phyloP scores from a whole-genome alignment of 2,329 filamentous ascomycete genomes.

The Paecilomyces dactylethromorphus region DNA sequence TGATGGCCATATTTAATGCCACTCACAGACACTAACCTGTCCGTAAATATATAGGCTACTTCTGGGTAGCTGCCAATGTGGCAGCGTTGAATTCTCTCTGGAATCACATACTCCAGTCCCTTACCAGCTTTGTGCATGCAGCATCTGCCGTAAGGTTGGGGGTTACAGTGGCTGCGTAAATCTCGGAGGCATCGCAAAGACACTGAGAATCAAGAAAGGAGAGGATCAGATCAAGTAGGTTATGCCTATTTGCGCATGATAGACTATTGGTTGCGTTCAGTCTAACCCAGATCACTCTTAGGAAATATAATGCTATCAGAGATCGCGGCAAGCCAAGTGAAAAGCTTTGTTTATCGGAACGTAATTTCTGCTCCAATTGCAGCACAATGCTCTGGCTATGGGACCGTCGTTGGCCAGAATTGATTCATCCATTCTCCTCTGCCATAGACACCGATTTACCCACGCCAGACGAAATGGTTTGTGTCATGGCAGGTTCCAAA shows the following conservation, averaged over 20 bases:
- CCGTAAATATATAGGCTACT: slow-evolving; percentile 30
- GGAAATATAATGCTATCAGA: slow-evolving; percentile 41
- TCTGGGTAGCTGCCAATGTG: slow-evolving; percentile 45
- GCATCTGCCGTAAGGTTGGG: slow-evolving; percentile 44
- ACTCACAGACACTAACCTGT: neutral
- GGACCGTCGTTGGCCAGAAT: slow-evolving; percentile 41
- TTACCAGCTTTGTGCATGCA: slow-evolving; percentile 44
- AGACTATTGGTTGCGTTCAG: neutral
- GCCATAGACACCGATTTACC: slow-evolving; percentile 44
- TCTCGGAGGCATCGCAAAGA: slow-evolving; percentile 38
- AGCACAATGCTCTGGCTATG: slow-evolving; percentile 43
- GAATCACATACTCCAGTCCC: slow-evolving; percentile 42
- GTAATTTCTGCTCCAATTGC: slow-evolving; percentile 43
- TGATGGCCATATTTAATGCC: neutral
- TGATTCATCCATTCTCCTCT: slow-evolving; percentile 45
- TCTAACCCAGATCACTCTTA: slow-evolving; percentile 9
- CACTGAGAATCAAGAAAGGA: slow-evolving; percentile 35
- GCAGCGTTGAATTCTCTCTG: slow-evolving; percentile 40
- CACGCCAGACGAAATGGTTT: slow-evolving; percentile 42
- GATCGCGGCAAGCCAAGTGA: slow-evolving; percentile 36
- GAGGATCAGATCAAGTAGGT: slow-evolving; percentile 39
- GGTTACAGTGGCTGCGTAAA: slow-evolving; percentile 42
- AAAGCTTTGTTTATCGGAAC: slow-evolving; percentile 34
- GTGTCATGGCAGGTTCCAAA: slow-evolving; percentile 38
- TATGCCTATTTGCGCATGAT: neutral